A percentile compares a stretch with the other conserved stretches of the same genome.
Conservation (phyloP, 345 rosid species). For the Hevea brasiliensis region DNA sequence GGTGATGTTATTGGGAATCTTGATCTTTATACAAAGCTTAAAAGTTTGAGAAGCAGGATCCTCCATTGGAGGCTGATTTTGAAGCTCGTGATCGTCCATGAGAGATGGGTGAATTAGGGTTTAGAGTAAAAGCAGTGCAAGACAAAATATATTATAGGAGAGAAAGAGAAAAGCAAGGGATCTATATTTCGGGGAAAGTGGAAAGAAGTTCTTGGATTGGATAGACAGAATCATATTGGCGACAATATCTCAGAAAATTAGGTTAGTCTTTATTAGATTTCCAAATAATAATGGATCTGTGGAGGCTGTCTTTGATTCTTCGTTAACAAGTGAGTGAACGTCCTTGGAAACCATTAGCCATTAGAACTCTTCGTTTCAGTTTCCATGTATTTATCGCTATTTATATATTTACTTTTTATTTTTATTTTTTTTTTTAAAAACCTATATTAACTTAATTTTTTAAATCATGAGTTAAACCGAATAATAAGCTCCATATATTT, state of each 20-base stretch:
- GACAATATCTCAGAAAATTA: not conserved
- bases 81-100: not conserved
- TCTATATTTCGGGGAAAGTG: not conserved
- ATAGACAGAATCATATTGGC: not conserved
- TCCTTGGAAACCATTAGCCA: conserved; percentile 1
- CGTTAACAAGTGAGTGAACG: not conserved
- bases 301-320: not conserved
- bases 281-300: not conserved
- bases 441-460: too few relatives aligned
- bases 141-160: not conserved
- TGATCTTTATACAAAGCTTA: conserved; percentile 3
- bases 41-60: not conserved
- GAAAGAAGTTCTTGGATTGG: not conserved
- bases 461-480: too few relatives aligned
- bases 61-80: not conserved
- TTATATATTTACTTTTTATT: not conserved
- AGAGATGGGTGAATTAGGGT: conserved; percentile 2
- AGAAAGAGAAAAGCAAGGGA: not conserved
- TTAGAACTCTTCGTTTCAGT: conserved; percentile 11
- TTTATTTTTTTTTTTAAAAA: too few relatives aligned
- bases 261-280: conserved; percentile 1
- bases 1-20: not conserved
- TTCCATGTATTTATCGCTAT: conserved; percentile 4
- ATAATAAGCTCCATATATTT: too few relatives aligned
- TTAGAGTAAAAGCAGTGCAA: not conserved